phyloP scores from a whole-genome alignment of 202 grass and related monocot species.

The Zoysia matrella region DNA sequence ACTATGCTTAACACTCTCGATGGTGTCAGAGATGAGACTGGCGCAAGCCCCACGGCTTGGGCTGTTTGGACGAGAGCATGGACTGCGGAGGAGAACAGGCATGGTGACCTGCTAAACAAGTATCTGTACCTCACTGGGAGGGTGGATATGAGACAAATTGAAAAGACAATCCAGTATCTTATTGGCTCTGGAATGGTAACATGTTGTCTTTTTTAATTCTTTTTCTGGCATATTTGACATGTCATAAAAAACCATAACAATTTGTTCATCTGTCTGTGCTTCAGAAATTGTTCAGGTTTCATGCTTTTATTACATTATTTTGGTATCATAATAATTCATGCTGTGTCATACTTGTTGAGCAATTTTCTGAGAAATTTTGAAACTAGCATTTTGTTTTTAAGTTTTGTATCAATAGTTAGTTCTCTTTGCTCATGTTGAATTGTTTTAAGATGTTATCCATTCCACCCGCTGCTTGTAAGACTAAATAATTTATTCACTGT shows the following conservation, averaged over 20 bases:
- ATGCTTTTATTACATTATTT: not conserved
- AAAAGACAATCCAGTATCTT: conserved; percentile 96
- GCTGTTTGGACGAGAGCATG: conserved; percentile 93
- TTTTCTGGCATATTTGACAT: conserved; percentile 7
- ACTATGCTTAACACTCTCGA: conserved; percentile 95
- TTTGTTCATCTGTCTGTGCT: not conserved
- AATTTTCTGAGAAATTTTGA: not conserved
- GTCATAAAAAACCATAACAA: not conserved
- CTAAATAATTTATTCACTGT: conserved; percentile 1
- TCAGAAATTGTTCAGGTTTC: not conserved
- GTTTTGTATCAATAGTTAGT: not conserved
- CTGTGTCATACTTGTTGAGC: not conserved
- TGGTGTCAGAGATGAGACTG: conserved; percentile 87
- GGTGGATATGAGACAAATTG: conserved; percentile 91
- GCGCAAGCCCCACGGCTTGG: conserved; percentile 90
- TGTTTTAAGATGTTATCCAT: not conserved
- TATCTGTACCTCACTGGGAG: conserved; percentile 87
- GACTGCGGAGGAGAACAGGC: conserved; percentile 94
- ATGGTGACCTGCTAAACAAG: conserved; percentile 94
- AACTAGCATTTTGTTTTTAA: not conserved
- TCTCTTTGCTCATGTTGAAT: not conserved
- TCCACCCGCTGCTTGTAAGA: conserved; percentile 1
- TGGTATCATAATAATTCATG: not conserved
- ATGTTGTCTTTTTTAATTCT: not conserved
- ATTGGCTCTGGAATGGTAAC: conserved; percentile 98